Base-by-base conservation (phyloP, 352 stramenopile species). In the Globisporangium abappressorium region DNA sequence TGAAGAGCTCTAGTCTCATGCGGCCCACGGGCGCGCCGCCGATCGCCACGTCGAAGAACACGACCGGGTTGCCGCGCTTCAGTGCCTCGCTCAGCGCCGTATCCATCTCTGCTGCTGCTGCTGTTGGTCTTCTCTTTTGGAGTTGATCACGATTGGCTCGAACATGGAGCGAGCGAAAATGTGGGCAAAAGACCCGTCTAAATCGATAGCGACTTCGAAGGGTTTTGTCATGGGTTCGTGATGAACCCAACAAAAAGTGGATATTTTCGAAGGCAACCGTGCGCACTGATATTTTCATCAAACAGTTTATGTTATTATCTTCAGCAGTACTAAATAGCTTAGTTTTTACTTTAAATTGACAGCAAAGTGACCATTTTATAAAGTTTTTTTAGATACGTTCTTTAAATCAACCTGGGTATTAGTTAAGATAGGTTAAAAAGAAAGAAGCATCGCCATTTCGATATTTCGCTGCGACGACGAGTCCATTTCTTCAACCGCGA, bases 1-100 rank as follows among this genome's bases (percentile, higher is more conserved):
- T 97, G 63, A 98, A 99, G 49, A 99, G 81, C 86, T 99, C 95
- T 66, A 99, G 82, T 65, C 97, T 97, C 71, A 99, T 85, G 24
- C 95, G 74, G 33, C 97, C 97, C 38, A 94, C 81, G 4, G 91
- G 88, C 28, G 86, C 89, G 30, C 84, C 85, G 15, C 91, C 92
- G 58, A 99, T 90, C 11, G 82, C 84, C 36, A 99, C 70, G 77
- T 99, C 97, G 49, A 99, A 95, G 80, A 99, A 99, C 41, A 99
- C 97, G 15, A 99, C 96, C 12, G 80, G 80, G 75, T 98, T 98
- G 34, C 97, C 97, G 51, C 92, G 75, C 70, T 95, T 87, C 66
- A 98, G 85, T 33, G 95, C 95, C 68, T 98, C 93, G 59, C 87
- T 92, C 18, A 98, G 78, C 64, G 83, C 77, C 56, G 89, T 81